Evolutionary conservation across 257 asterid genomes (phyloP).

Genomic region (Petunia axillaris): DNA sequence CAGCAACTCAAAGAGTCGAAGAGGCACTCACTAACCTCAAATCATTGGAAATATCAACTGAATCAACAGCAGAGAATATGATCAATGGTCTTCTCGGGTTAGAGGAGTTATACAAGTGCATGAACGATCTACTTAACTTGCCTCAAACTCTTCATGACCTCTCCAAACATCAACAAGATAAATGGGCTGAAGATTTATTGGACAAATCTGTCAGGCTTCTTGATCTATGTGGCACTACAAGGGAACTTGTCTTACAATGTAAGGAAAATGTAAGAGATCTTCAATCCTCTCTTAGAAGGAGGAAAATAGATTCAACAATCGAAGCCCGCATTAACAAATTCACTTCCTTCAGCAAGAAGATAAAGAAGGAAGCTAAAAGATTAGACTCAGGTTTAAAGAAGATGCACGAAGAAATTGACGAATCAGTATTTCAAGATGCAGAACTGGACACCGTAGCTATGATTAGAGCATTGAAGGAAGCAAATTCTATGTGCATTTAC

Average conservation of each 20-base stretch:
- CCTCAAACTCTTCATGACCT: conserved; percentile 35
- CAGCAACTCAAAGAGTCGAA: conserved; percentile 34
- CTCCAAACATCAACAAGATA: conserved; percentile 25
- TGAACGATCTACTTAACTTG: conserved; percentile 30
- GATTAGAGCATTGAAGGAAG: conserved; percentile 17
- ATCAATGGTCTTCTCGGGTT: conserved; percentile 25
- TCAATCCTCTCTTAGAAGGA: conserved; percentile 24
- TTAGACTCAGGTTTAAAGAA: neutral
- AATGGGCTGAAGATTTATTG: conserved; percentile 28
- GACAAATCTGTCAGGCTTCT: conserved; percentile 29
- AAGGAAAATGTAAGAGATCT: conserved; percentile 33
- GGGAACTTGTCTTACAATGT: conserved; percentile 24
- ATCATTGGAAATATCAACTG: conserved; percentile 22
- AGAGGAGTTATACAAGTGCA: conserved; percentile 30
- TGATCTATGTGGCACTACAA: conserved; percentile 30
- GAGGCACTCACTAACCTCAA: conserved; percentile 34
- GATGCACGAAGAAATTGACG: neutral
- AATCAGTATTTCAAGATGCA: conserved; percentile 13
- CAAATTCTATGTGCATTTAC: conserved; percentile 1
- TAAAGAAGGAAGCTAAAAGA: conserved; percentile 19
- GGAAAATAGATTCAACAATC: conserved; percentile 30
- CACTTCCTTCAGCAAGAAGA: conserved; percentile 23
- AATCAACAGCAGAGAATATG: neutral
- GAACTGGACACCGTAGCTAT: neutral
- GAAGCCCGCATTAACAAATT: conserved; percentile 27